A percentile compares a stretch with the other conserved stretches of the same genome.
Evolutionary conservation across 23 red algal species (phyloP).

Genomic region (Gracilaria gracilis): DNA sequence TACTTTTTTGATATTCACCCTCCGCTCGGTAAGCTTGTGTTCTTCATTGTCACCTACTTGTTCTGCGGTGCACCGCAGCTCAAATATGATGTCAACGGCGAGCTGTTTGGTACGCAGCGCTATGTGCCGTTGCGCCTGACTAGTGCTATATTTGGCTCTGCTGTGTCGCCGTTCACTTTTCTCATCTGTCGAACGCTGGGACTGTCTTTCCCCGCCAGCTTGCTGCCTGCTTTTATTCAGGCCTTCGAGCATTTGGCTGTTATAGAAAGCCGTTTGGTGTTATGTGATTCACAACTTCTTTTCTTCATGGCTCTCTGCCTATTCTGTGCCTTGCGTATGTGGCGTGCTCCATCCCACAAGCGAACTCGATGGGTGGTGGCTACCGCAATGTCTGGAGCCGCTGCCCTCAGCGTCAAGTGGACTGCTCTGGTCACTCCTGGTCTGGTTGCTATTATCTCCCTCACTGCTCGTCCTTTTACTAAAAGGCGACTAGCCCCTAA

Average conservation of each 20-base stretch:
- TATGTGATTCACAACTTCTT: conserved; percentile 90
- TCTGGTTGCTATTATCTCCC: conserved; percentile 81
- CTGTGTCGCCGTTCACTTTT: conserved; percentile 71
- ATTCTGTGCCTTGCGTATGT: conserved; percentile 71
- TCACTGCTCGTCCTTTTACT: conserved; percentile 56
- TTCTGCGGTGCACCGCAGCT: conserved; percentile 62
- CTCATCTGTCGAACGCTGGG: conserved; percentile 74
- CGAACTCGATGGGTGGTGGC: conserved; percentile 46
- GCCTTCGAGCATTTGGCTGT: conserved; percentile 81
- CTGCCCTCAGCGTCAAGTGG: conserved; percentile 90
- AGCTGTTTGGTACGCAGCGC: conserved; percentile 57
- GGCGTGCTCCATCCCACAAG: conserved; percentile 56
- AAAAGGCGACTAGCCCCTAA: conserved; percentile 48
- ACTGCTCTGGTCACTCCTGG: conserved; percentile 86
- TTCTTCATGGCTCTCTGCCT: conserved; percentile 80
- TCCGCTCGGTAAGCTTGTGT: conserved; percentile 93
- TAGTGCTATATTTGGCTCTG: conserved; percentile 79
- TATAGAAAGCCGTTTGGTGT: conserved; percentile 93
- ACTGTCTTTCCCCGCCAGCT: conserved; percentile 49
- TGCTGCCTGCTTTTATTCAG: conserved; percentile 57
- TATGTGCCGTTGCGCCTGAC: conserved; percentile 78
- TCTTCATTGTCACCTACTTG: conserved; percentile 61
- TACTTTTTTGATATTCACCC: conserved; percentile 99
- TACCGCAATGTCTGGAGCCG: conserved; percentile 69
- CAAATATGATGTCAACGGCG: conserved; percentile 73